Conservation (phyloP, 805 yeast genomes). For the Ogataea sp. region DNA sequence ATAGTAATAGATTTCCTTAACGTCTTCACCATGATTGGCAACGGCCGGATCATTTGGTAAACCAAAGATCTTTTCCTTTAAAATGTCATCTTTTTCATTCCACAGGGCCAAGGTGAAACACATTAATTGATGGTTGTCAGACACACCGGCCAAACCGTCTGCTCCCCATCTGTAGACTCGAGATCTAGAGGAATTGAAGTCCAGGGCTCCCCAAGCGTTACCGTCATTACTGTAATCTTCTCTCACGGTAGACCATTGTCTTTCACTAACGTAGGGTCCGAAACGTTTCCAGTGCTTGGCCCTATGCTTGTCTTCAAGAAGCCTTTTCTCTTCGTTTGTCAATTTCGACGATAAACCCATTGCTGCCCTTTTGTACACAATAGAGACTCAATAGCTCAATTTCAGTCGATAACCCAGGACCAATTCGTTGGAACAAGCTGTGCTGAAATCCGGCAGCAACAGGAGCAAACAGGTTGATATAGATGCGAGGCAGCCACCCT, state of each 20-base stretch:
- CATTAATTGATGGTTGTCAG: constrained; percentile 72
- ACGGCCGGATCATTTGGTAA: constrained; percentile 70
- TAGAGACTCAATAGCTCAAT: too few relatives aligned
- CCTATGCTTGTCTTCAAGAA: constrained; percentile 30
- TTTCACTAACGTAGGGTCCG: constrained; percentile 87
- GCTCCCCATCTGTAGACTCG: constrained; percentile 93
- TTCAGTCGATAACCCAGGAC: too few relatives aligned
- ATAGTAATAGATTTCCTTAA: constrained; percentile 77
- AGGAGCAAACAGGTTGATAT: too few relatives aligned
- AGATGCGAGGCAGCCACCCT: too few relatives aligned
- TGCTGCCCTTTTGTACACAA: too few relatives aligned
- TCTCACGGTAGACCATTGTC: constrained; percentile 82
- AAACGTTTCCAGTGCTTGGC: constrained; percentile 70
- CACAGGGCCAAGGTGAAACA: constrained; percentile 80
- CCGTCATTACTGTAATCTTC: constrained; percentile 85
- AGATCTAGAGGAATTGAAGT: constrained; percentile 75
- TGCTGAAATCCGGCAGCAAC: too few relatives aligned
- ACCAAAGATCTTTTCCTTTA: constrained; percentile 84
- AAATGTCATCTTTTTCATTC: constrained; percentile 81
- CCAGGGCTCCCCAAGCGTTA: constrained; percentile 85
- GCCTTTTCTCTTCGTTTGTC: constrained; percentile 30
- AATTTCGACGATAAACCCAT: background rate
- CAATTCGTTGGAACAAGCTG: too few relatives aligned
- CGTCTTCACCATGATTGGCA: constrained; percentile 96
- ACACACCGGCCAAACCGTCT: constrained; percentile 87